Evolutionary conservation across 768 basidiomycete species (phyloP), one percentile per base, ranked within the genome.

Genomic region (Mycena galopus): DNA sequence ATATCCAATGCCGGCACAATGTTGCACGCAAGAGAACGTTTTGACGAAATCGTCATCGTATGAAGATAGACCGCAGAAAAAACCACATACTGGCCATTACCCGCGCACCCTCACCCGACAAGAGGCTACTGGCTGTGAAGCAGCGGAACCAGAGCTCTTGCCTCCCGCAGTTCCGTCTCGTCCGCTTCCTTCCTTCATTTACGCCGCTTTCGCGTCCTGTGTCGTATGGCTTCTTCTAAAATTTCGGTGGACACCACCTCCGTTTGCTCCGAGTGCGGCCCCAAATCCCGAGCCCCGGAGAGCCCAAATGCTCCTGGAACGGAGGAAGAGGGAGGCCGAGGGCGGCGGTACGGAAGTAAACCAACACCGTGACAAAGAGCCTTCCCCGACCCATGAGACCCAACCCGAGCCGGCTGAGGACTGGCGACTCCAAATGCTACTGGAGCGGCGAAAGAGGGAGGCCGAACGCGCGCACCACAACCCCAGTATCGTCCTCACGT

Each of bases 391-490:
- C 14, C 29, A 16, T 14, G 17, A 42, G n/a, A 9, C 35, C 35
- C 6, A 53, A 57, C 47, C 17, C 69, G 16, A 4, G 30, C 14
- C n/a, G 61, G n/a, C n/a, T n/a, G n/a, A n/a, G 29, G n/a, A 61
- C 16, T 44, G 44, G 42, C 62, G 50, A 50, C 37, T 63, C 1
- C 65, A 67, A 53, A 53, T 37, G 42, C 29, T 72, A 12, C 62
- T 67, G 65, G 65, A 63, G 0, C 37, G 71, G 23, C 71, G 71
- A 50, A 42, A 35, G 30, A 32, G 27, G 35, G 71, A 72, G 32
- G 60, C 53, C 16, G 60, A 37, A 19, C 65, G 71, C 44, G 65
- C 60, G 12, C 35, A 27, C 1, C 11, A 29, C 10, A 63, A 50
- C 30, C 44, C 39, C 53, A 44, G 33, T 12, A 33, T 72, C n/a